These are phyloP conservation scores for Erodium chrysanthum DNA, from an alignment of 441 rosid genomes.

Conservation along the genomic window DNA sequence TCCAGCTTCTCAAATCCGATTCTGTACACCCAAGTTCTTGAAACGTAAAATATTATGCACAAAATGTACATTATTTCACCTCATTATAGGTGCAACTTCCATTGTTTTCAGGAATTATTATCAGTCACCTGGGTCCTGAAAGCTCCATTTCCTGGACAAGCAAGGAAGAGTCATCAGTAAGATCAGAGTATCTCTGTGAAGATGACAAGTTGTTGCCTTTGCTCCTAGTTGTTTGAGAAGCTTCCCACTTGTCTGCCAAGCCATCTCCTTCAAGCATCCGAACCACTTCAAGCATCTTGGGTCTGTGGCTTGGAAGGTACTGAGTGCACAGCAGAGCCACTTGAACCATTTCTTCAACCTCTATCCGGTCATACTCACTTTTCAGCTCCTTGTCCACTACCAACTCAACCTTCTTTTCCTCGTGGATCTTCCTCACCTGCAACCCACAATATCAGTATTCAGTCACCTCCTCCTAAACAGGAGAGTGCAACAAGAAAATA, in stretches of 20 bases:
- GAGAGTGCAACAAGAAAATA: constrained; percentile 15
- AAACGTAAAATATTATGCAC: no score
- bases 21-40: no score
- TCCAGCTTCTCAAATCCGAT: no score
- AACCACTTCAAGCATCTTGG: constrained; percentile 86
- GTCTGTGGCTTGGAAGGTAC: constrained; percentile 67
- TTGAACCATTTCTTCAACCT: constrained; percentile 80
- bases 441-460: neutral
- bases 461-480: no score
- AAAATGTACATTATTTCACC: no score
- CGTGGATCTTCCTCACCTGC: constrained; percentile 72
- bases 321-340: constrained; percentile 81
- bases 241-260: constrained; percentile 92
- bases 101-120: neutral
- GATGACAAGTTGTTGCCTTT: constrained; percentile 49
- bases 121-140: constrained; percentile 68
- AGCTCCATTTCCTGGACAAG: constrained; percentile 87
- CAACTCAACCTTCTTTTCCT: constrained; percentile 70
- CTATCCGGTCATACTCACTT: constrained; percentile 52
- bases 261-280: constrained; percentile 97
- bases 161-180: constrained; percentile 68
- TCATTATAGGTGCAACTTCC: neutral
- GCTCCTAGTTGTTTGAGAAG: constrained; percentile 53
- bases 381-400: constrained; percentile 78
- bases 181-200: constrained; percentile 66